Evolutionary conservation across 2,329 filamentous ascomycete genomes (phyloP).

Genomic region (Botrytis deweyae): DNA sequence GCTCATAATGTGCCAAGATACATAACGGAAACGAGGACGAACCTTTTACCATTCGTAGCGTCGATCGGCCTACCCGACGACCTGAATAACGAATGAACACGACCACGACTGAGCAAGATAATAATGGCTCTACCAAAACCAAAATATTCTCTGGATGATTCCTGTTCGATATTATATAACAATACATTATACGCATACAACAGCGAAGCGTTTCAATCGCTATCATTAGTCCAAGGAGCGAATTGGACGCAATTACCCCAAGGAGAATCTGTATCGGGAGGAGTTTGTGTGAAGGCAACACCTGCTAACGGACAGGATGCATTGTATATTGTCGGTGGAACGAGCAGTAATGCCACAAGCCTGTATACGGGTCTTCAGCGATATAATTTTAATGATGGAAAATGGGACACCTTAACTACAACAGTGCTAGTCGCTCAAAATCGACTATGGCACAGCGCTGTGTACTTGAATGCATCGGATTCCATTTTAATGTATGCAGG

Average conservation of each 20-base stretch:
- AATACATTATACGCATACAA: conserved; percentile 86
- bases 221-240: conserved; percentile 66
- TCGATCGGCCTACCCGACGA: conserved; percentile 20
- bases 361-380: conserved; percentile 74
- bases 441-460: conserved; percentile 71
- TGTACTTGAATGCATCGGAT: conserved; percentile 68
- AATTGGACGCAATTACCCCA: conserved; percentile 66
- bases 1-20: conserved; percentile 19
- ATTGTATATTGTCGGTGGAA: conserved; percentile 79
- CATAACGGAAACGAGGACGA: conserved; percentile 13
- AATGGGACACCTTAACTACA: conserved; percentile 57
- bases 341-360: conserved; percentile 43
- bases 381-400: conserved; percentile 56
- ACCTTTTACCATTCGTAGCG: conserved; percentile 14
- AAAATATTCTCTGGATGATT: conserved; percentile 65
- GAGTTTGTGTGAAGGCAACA: conserved; percentile 71
- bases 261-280: conserved; percentile 71
- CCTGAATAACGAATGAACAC: conserved; percentile 23
- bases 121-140: conserved; percentile 60
- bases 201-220: conserved; percentile 68
- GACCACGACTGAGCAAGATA: conserved; percentile 23
- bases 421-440: conserved; percentile 49
- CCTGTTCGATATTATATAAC: conserved; percentile 79
- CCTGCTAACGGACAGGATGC: conserved; percentile 55
- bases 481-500: conserved; percentile 82